Percentiles rank a stretch among this genome's conserved stretches.
Evolutionary conservation across 495 filamentous ascomycete genomes (phyloP).

Genomic region (Penicillium odoratum): DNA sequence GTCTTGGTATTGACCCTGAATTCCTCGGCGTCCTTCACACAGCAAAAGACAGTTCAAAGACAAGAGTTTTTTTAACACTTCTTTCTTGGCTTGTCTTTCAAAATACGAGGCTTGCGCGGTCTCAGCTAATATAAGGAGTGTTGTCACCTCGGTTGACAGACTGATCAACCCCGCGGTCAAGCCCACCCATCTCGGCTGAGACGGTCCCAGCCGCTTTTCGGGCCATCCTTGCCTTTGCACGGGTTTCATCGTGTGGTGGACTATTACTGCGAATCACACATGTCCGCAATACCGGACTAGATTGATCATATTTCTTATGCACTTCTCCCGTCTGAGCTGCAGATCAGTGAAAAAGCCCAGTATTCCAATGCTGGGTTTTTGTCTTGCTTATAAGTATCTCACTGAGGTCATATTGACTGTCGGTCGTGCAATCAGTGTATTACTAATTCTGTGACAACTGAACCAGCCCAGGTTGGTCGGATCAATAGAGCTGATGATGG

Average conservation of each 20-base stretch:
- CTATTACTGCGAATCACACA: not conserved
- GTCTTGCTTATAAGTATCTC: not conserved
- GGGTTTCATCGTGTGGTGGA: constrained; percentile 3
- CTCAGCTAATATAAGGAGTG: not conserved
- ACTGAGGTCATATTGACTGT: not conserved
- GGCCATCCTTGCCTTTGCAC: not conserved
- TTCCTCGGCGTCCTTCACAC: not conserved
- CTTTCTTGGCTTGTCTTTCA: not conserved
- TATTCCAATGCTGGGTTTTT: not conserved
- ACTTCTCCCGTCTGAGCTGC: not conserved
- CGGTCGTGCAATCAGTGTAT: not conserved
- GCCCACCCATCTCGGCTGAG: not conserved
- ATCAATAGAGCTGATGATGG: not conserved
- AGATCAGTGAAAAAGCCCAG: not conserved
- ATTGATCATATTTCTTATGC: constrained; percentile 1
- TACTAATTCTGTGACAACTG: not conserved
- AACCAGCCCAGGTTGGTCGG: not conserved
- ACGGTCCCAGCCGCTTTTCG: not conserved
- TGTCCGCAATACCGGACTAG: not conserved
- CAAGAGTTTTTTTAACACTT: too few relatives aligned
- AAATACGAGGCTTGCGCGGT: not conserved
- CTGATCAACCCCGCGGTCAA: constrained; percentile 3
- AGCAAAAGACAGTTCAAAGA: not conserved
- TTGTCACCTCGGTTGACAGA: not conserved
- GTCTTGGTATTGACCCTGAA: constrained; percentile 6